Percentiles rank a stretch among this genome's conserved stretches.
phyloP scores from a whole-genome alignment of 2,329 filamentous ascomycete genomes.

The Diaporthe ampelina region DNA sequence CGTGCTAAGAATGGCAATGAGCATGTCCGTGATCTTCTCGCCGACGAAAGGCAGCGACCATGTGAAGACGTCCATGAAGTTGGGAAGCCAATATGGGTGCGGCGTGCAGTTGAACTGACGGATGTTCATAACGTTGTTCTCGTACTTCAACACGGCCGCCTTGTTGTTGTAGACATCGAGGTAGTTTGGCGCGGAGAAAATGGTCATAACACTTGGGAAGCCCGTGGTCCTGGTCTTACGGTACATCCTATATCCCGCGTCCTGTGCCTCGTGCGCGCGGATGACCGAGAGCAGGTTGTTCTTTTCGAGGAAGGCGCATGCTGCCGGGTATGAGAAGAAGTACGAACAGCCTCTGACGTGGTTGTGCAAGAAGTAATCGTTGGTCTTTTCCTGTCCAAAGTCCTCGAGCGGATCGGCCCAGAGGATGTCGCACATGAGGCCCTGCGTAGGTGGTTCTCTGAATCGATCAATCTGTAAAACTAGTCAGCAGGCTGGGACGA shows the following conservation, averaged over 20 bases:
- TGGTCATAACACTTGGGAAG: conserved; percentile 99
- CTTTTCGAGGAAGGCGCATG: conserved; percentile 97
- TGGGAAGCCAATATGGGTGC: conserved; percentile 98
- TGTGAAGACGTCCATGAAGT: conserved; percentile 99
- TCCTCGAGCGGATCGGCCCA: conserved; percentile 99
- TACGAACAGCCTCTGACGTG: conserved; percentile 98
- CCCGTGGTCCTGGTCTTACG: conserved; percentile 97
- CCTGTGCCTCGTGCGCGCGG: conserved; percentile 97
- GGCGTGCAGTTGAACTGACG: conserved; percentile 99
- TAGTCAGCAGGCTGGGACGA: conserved; percentile 41
- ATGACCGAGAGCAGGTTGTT: conserved; percentile 98
- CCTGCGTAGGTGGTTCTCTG: conserved; percentile 95
- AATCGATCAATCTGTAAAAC: conserved; percentile 88
- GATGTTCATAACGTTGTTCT: conserved; percentile 99
- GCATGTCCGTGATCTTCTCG: conserved; percentile 99
- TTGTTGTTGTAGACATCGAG: conserved; percentile 99
- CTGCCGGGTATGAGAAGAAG: conserved; percentile 98
- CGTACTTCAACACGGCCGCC: conserved; percentile 97
- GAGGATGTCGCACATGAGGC: conserved; percentile 98
- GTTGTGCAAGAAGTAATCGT: conserved; percentile 98
- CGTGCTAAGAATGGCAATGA: conserved; percentile 97
- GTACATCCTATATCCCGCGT: conserved; percentile 99
- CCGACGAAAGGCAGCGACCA: conserved; percentile 99
- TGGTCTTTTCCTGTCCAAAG: conserved; percentile 98
- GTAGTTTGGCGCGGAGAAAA: conserved; percentile 99